Evolutionary conservation across 2,329 filamentous ascomycete species (phyloP).

Genomic region (Penicillium sp.): DNA sequence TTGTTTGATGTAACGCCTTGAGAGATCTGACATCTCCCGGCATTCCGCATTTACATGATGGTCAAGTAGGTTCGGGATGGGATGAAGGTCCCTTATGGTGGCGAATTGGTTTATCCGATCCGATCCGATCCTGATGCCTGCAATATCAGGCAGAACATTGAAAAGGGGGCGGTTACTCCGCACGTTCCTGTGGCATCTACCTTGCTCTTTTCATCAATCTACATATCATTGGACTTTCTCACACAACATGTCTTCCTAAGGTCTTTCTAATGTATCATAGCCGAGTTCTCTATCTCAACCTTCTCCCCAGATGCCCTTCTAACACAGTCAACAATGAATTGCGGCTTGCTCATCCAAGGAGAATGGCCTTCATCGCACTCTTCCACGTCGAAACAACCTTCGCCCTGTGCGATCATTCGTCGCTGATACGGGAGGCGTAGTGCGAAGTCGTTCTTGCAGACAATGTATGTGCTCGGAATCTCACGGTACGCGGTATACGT

Average conservation of each 20-base stretch:
- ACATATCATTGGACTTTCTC: background rate
- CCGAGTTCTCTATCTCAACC: background rate
- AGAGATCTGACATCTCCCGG: constrained; percentile 1
- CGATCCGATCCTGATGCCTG: background rate
- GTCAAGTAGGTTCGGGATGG: too few relatives aligned
- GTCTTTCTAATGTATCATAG: background rate
- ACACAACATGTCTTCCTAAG: too few relatives aligned
- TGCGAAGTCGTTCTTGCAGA: constrained; percentile 30
- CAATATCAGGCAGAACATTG: background rate
- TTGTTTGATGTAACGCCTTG: background rate
- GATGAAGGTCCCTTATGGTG: background rate
- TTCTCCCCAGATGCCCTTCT: constrained; percentile 26
- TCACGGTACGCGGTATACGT: constrained; percentile 31
- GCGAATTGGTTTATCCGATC: constrained; percentile 1
- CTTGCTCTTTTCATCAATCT: background rate
- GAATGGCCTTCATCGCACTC: constrained; percentile 31
- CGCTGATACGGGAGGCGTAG: constrained; percentile 22
- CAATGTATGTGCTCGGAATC: constrained; percentile 33
- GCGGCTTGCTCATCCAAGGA: constrained; percentile 31
- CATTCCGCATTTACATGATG: constrained; percentile 9
- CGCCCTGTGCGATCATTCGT: constrained; percentile 30
- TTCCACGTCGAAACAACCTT: constrained; percentile 28
- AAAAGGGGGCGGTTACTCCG: too few relatives aligned
- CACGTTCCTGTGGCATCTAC: too few relatives aligned
- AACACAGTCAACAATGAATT: constrained; percentile 26